Evolutionary conservation across 2,329 filamentous ascomycete species (phyloP), one percentile per base, ranked within the genome.

Genomic region (Ophiocordyceps camponoti-leonardi): DNA sequence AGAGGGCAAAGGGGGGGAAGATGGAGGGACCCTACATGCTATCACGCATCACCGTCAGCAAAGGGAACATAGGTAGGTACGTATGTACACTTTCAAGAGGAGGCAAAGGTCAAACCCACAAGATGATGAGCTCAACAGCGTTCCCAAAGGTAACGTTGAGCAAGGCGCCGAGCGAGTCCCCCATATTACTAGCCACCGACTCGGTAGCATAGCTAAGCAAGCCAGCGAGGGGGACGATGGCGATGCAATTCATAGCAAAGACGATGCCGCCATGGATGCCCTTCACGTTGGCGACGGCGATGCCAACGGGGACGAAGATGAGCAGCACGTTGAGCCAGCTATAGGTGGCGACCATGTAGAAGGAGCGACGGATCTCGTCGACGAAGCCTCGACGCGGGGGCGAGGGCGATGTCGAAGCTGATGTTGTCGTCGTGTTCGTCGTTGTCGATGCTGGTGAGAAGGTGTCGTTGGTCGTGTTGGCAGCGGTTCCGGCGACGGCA

Each of bases 121-220:
- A 86, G 51, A 87, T 85, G 57, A 87, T 86, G 57, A 87, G 63
- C 61, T 87, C 83, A 22, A 86, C 83, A 20, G 82, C 80, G 59
- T 87, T 86, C 52, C 83, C 81, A 65, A 86, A 85, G 10, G 81
- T 85, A 49, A 86, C 78, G 55, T 86, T 86, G 58, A 86, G 72
- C 54, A 86, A 61, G 31, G 82, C 81, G 46, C 81, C 81, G 42
- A 85, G 66, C 4, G 80, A 80, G 57, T 86, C 82, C 45, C 82
- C 83, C 62, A 87, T 71, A 53, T 77, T 76, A 51, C 72, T 72
- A 43, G 83, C 81, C 47, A 86, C 82, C 47, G 77, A 81, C 63
- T 87, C 83, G 16, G 83, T 87, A 33, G 83, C 82, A 62, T 79
- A 78, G 53, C 77, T 78, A 52, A 87, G 67, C 45, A 87, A 63